Evolutionary conservation across 768 basidiomycete species (phyloP), one percentile per base, ranked within the genome.

Genomic region (Mycena olivaceomarginata): DNA sequence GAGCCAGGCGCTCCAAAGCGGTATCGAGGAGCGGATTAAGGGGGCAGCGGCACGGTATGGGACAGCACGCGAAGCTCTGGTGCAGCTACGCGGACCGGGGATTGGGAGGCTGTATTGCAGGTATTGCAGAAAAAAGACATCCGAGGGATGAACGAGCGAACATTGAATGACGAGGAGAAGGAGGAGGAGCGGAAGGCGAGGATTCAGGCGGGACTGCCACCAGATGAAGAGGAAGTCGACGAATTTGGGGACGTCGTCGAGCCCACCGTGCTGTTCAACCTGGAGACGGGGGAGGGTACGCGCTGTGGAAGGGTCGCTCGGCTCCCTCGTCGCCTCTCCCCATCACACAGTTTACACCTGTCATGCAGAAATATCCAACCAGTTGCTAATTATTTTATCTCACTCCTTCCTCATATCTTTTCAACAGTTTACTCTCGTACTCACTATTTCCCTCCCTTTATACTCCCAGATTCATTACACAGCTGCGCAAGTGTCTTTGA

Each of bases 131-230:
- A 67, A 11, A 25, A 77, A 16, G 77, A 80, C 43, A 68, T 77
- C 20, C 74, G 78, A 1, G 79, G 74, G 2, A 72, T 81, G 53
- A 71, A 75, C 40, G 79, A 79, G 46, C 31, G 74, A 7, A 45
- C 72, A 0, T 37, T 83, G 8, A 82, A 77, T 20, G 67, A 66
- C 31, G 78, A 82, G 65, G 81, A 82, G 72, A 75, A 74, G 70
- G 74, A 81, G 31, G 80, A 78, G 45, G 53, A 70, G 2, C 51
- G 56, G 15, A 45, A 41, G 48, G 72, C 79, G 4, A 63, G 72
- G 5, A 22, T 39, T 4, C 53, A 77, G 53, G 79, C 77, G 5
- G 79, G 77, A 5, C 48, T 74, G 15, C 39, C 59, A 1, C 25
- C 18, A 41, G 37, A 43, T 15, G 48, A 43, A 15, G 67, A 48